Conservation (phyloP, 1,139 yeast genomes). For the Protomyces macrosporus region DNA sequence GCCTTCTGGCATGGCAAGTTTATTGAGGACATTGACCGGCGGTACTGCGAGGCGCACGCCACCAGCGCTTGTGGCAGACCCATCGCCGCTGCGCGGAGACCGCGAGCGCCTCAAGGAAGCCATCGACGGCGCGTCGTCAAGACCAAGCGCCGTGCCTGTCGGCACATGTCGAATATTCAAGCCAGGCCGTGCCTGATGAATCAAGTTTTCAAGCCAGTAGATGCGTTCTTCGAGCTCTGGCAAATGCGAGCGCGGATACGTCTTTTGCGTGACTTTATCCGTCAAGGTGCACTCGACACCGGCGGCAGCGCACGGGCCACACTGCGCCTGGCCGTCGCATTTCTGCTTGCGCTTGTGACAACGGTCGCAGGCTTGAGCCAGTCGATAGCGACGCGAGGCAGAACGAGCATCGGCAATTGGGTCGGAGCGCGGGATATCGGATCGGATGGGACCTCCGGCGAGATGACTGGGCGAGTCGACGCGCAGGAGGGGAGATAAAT, state of each 20-base stretch:
- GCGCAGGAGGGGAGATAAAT: background rate
- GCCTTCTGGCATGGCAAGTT: constrained; percentile 14
- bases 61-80: background rate
- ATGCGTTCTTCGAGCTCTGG: constrained; percentile 24
- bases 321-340: constrained; percentile 22
- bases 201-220: constrained; percentile 11
- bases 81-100: background rate
- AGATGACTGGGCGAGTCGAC: background rate
- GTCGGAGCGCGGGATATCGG: background rate
- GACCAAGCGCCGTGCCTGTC: constrained; percentile 1
- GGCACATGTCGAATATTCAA: constrained; percentile 1
- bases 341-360: constrained; percentile 20
- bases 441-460: background rate
- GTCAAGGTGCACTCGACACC: constrained; percentile 23
- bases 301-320: constrained; percentile 17
- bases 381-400: background rate
- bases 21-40: background rate
- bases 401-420: background rate
- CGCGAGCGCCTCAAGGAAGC: background rate
- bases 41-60: background rate
- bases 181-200: constrained; percentile 7
- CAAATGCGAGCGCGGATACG: constrained; percentile 14
- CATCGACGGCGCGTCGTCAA: background rate
- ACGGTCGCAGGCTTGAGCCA: background rate
- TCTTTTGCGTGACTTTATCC: constrained; percentile 16